phyloP scores from a whole-genome alignment of 148 eudicot genomes.

The Diospyros lotus region DNA sequence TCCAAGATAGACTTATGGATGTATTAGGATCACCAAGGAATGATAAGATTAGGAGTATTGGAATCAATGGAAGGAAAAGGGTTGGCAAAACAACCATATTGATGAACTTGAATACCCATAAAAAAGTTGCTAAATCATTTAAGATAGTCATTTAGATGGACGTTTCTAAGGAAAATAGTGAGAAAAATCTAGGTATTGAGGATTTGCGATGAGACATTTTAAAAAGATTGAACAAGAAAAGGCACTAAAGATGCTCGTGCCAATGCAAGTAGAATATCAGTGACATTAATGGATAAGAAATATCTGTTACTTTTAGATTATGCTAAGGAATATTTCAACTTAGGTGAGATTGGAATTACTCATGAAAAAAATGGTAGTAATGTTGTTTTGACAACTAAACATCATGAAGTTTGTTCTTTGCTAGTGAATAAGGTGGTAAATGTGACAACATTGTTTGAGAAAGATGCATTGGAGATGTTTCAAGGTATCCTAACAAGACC shows the following conservation, averaged over 20 bases:
- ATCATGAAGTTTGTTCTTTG: neutral
- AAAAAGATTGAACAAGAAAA: neutral
- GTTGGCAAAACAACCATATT: conserved; percentile 14
- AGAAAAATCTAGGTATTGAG: conserved; percentile 10
- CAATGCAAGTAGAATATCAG: neutral
- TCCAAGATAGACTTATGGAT: neutral
- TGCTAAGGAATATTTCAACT: conserved; percentile 8
- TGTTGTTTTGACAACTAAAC: conserved; percentile 19
- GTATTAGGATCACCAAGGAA: neutral
- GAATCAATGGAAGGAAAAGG: conserved; percentile 1
- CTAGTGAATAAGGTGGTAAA: neutral
- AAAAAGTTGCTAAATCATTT: conserved; percentile 11
- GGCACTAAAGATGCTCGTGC: neutral
- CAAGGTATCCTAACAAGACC: neutral
- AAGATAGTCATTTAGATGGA: conserved; percentile 17
- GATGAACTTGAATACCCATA: conserved; percentile 16
- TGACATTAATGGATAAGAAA: neutral
- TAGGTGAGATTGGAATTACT: conserved; percentile 10
- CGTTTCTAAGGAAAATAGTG: conserved; percentile 9
- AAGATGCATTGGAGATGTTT: conserved; percentile 18
- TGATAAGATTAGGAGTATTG: neutral
- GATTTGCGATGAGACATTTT: conserved; percentile 8
- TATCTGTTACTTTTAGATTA: conserved; percentile 19
- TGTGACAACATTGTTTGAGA: conserved; percentile 3
- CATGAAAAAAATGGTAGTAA: conserved; percentile 6